Evolutionary conservation across 2,329 filamentous ascomycete species (phyloP).

Genomic region (Colletotrichum sp.): DNA sequence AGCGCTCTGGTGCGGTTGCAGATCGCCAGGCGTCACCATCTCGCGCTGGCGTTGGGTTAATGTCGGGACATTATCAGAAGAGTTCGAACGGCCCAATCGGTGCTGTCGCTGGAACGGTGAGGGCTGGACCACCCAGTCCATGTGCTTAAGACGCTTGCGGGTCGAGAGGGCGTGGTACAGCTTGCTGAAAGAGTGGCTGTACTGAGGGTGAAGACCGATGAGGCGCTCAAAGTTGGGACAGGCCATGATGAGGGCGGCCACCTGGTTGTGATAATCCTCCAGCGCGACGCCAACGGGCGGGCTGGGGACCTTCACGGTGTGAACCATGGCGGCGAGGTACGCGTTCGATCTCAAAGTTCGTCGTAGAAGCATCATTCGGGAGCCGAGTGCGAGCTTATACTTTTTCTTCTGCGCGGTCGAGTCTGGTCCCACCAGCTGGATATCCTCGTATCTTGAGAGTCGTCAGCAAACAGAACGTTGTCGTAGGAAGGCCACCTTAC

Average conservation of each 20-base stretch:
- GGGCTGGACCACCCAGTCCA: conserved; percentile 62
- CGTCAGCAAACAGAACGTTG: not conserved
- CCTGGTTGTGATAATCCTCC: conserved; percentile 60
- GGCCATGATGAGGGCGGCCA: conserved; percentile 67
- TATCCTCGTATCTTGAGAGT: conserved; percentile 56
- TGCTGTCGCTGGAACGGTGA: conserved; percentile 38
- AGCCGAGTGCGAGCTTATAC: conserved; percentile 57
- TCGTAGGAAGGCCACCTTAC: conserved; percentile 40
- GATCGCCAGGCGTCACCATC: conserved; percentile 35
- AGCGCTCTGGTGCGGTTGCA: conserved; percentile 46
- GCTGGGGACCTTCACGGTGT: conserved; percentile 61
- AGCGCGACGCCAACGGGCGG: conserved; percentile 41
- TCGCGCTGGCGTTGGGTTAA: not conserved
- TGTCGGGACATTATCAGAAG: not conserved
- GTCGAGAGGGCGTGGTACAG: conserved; percentile 66
- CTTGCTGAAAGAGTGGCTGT: conserved; percentile 61
- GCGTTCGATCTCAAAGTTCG: conserved; percentile 60
- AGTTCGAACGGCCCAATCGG: conserved; percentile 25
- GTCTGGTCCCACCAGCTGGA: conserved; percentile 64
- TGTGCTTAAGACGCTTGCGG: conserved; percentile 58
- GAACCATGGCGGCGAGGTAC: conserved; percentile 59
- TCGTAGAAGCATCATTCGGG: conserved; percentile 60
- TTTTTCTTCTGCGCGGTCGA: conserved; percentile 60
- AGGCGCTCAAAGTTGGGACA: conserved; percentile 69
- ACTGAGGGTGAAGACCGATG: conserved; percentile 56